Evolutionary conservation across 2,329 filamentous ascomycete genomes (phyloP), one percentile per base, ranked within the genome.

Genomic region (Trichophyton simii): DNA sequence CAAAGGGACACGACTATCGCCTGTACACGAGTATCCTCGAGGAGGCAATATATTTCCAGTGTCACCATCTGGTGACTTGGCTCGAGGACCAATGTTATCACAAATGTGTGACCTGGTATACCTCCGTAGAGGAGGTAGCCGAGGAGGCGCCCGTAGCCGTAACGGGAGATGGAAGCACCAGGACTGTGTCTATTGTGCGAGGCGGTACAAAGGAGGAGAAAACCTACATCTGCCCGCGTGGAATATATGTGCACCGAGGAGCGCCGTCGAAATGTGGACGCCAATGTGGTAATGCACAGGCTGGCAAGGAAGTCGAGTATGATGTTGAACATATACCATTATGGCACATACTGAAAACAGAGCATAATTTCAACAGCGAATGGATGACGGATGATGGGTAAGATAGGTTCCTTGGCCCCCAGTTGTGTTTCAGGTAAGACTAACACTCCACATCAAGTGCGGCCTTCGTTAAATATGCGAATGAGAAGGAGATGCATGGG

Each of bases 41-140:
- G 25, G 62, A 61, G 42, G 62, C 62, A 11, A 62, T 36, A 41
- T 61, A 64, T 52, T 64, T 64, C 36, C 60, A 64, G 60, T 60
- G 60, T 31, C 34, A 13, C 3, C 18, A 18, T 18, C 42, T 63
- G 18, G n/a, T 63, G 50, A 52, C 34, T 6, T 64, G 60, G 60
- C 38, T 64, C 9, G 42, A 62, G 55, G 58, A 64, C n/a, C 31
- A 59, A 59, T 59, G 42, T 31, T 64, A 60, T 31, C 25, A 60
- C 7, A 59, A 60, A 44, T 62, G 63, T 25, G 25, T 64, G 18
- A 62, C 46, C 18, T 58, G 38, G 34, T 9, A 20, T n/a, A 20
- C 18, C 34, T 42, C 18, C n/a, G n/a, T 34, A 25, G 18, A 48
- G 60, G 28, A 36, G 22, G 22, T 22, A n/a, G 42, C 34, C 4